These are phyloP conservation scores for Galeopsis tetrahit DNA, from an alignment of 257 asterid genomes.

Conservation along the genomic window DNA sequence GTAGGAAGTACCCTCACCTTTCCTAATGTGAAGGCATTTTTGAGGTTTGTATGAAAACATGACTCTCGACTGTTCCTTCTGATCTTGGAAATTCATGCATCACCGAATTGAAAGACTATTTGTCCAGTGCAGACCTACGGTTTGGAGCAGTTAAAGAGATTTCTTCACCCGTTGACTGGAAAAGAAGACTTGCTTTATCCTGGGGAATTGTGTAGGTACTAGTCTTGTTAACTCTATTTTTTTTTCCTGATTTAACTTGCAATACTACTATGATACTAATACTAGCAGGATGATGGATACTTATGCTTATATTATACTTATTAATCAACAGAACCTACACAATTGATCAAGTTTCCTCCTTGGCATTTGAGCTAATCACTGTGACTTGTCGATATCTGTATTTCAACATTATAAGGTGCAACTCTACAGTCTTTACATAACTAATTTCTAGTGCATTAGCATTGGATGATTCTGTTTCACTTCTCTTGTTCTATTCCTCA, in stretches of 20 bases:
- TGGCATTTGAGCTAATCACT: not conserved
- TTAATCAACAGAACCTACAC: constrained; percentile 24
- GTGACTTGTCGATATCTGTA: constrained; percentile 8
- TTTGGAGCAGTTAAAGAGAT: constrained; percentile 12
- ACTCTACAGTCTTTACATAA: not conserved
- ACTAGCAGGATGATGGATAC: constrained; percentile 19
- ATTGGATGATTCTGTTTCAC: not conserved
- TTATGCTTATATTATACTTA: not conserved
- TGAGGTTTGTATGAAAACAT: constrained; percentile 33
- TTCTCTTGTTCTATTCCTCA: not conserved
- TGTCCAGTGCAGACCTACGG: constrained; percentile 13
- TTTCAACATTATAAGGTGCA: constrained; percentile 3
- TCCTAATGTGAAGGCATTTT: constrained; percentile 15
- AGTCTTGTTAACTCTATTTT: not conserved
- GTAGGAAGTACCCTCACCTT: constrained; percentile 5
- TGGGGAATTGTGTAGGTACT: constrained; percentile 37
- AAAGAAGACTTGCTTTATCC: constrained; percentile 10
- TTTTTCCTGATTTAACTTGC: not conserved
- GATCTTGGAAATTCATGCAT: constrained; percentile 17
- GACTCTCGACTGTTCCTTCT: constrained; percentile 25
- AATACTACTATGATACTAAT: not conserved
- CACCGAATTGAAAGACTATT: constrained; percentile 16
- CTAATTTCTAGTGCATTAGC: not conserved
- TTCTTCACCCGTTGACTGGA: constrained; percentile 5
- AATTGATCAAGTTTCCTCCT: not conserved